Base-by-base conservation (phyloP, 495 filamentous ascomycete genomes). In the Penicillium canescens region DNA sequence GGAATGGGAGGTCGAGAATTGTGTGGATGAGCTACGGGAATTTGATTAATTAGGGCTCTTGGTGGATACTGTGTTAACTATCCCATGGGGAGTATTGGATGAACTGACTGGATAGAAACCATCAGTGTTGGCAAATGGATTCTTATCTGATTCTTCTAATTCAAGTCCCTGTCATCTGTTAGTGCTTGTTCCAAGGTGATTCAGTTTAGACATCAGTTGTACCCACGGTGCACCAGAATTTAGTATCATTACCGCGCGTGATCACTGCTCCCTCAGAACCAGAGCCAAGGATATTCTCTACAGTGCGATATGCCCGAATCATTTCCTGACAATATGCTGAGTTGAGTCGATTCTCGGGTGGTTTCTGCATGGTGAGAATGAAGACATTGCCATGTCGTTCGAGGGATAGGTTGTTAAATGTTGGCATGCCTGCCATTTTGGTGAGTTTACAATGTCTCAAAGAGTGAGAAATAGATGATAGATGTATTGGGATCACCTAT, bases 1-100 rank as follows among this genome's bases (percentile, higher is more conserved):
- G 78, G 55, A 71, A 81, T 0, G 78, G 76, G 50, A 75, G 79
- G 57, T 79, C 76, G 36, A 79, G 72, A 31, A 81, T 66, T n/a
- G 76, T 78, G 36, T 75, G 73, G 24, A 81, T 60, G 20, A 80
- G 66, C 68, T 66, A 7, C 16, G 4, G 14, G 18, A 13, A 7
- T 3, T 7, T 12, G 9, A 12, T 61, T 14, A 58, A 52, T 18
- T 34, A 20, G 10, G n/a, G 28, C 9, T 50, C 31, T 31, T 7
- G 28, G 7, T 2, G 28, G 6, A 4, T 0, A 46, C n/a, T 33
- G 18, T 7, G 1, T 34, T 3, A 16, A 21, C n/a, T 35, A 4
- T 23, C 9, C 3, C 1, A 7, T 8, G 3, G 33, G 4, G 11
- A 14, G 5, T 6, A n/a, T 6, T 10, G 14, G 3, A 6, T 28